Conservation (phyloP, 2,329 filamentous ascomycete species). For the Didymosphaeria variabile region DNA sequence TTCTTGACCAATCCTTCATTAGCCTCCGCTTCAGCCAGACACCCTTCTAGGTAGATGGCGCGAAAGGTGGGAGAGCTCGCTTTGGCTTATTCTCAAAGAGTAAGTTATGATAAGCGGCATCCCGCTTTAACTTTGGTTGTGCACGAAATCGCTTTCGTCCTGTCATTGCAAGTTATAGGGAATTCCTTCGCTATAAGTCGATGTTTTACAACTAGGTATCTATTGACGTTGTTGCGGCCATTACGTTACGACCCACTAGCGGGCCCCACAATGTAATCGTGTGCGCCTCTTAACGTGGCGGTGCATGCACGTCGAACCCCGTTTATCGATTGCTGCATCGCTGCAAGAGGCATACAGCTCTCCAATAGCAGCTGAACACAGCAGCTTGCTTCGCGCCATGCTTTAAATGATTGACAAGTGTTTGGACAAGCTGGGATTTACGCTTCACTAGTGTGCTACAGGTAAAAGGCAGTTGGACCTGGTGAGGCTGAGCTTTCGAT, state of each 20-base stretch:
- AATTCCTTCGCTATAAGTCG: too few relatives aligned
- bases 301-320: slow-evolving; percentile 2
- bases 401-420: neutral
- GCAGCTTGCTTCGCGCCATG: slow-evolving; percentile 7
- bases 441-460: neutral
- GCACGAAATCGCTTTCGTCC: too few relatives aligned
- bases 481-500: slow-evolving; percentile 1
- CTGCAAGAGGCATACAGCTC: neutral
- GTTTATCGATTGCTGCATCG: slow-evolving; percentile 6
- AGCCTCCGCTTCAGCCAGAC: too few relatives aligned
- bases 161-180: too few relatives aligned
- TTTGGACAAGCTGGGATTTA: neutral
- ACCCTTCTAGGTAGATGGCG: too few relatives aligned
- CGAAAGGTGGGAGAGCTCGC: too few relatives aligned
- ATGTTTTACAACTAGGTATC: too few relatives aligned
- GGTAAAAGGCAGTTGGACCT: neutral
- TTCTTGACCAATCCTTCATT: too few relatives aligned
- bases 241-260: neutral
- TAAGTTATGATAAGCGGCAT: too few relatives aligned
- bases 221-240: too few relatives aligned
- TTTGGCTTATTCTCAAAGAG: too few relatives aligned
- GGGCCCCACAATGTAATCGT: neutral
- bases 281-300: neutral
- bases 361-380: slow-evolving; percentile 14
- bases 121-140: too few relatives aligned